Conservation (phyloP, 805 yeast genomes). For the Komagataella kurtzmanii region DNA sequence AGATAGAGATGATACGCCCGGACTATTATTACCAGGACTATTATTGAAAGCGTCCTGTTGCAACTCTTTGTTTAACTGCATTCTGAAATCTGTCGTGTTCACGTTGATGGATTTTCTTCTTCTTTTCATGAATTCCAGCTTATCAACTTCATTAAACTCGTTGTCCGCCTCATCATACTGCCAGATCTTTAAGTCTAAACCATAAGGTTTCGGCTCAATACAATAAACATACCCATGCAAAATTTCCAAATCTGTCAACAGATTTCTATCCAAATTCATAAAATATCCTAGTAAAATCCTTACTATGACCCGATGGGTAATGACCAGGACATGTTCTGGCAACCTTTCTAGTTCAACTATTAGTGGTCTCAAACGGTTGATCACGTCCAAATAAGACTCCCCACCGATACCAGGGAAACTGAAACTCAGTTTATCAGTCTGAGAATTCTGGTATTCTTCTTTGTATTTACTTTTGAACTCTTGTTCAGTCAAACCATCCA, state of each 20-base stretch:
- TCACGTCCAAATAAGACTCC: slow-evolving; percentile 23
- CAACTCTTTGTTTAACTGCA: neutral
- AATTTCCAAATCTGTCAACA: slow-evolving; percentile 23
- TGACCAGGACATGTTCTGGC: slow-evolving; percentile 19
- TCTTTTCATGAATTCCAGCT: slow-evolving; percentile 19
- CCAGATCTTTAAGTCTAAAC: slow-evolving; percentile 22
- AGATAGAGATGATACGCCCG: neutral
- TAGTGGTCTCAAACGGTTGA: slow-evolving; percentile 19
- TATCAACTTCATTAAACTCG: slow-evolving; percentile 23
- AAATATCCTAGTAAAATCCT: slow-evolving; percentile 21
- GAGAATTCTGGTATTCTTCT: slow-evolving; percentile 14
- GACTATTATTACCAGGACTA: neutral
- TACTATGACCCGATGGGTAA: slow-evolving; percentile 20
- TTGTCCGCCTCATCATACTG: slow-evolving; percentile 20
- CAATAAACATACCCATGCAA: slow-evolving; percentile 21
- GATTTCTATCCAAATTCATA: slow-evolving; percentile 21
- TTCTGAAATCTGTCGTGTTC: neutral
- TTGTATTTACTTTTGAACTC: slow-evolving; percentile 14
- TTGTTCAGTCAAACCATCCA: slow-evolving; percentile 17
- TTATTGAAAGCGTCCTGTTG: neutral
- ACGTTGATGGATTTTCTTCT: slow-evolving; percentile 5
- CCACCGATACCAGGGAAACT: slow-evolving; percentile 24
- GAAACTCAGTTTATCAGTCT: slow-evolving; percentile 16
- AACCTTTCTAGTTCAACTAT: slow-evolving; percentile 21
- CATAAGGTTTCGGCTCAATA: slow-evolving; percentile 24